Evolutionary conservation across 192 early-diverging fungal species (phyloP).

Genomic region (Backusella tuberculispora): DNA sequence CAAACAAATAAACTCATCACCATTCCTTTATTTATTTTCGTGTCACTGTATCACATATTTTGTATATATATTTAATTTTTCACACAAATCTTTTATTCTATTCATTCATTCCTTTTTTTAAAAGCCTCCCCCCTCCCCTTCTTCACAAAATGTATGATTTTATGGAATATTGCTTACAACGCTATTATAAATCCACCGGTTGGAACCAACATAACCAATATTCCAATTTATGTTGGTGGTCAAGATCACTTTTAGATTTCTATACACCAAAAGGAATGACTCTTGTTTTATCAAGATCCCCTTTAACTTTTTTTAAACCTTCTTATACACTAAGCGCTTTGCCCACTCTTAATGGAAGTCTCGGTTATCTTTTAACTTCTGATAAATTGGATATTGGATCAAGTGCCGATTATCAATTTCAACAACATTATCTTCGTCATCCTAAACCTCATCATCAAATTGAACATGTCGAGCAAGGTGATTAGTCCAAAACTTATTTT

Average conservation of each 20-base stretch:
- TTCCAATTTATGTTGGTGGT: constrained; percentile 76
- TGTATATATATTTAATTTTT: too few relatives aligned
- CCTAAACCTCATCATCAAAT: background rate
- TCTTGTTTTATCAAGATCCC: constrained; percentile 74
- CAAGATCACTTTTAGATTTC: constrained; percentile 84
- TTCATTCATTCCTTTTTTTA: too few relatives aligned
- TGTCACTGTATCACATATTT: too few relatives aligned
- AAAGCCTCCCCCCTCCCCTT: too few relatives aligned
- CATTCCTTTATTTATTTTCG: too few relatives aligned
- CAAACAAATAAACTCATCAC: too few relatives aligned
- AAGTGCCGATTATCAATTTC: constrained; percentile 52
- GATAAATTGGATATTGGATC: constrained; percentile 63
- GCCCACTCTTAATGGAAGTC: constrained; percentile 59
- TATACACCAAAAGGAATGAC: constrained; percentile 73
- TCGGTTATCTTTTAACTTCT: constrained; percentile 85
- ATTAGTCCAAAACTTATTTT: background rate
- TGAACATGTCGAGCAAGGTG: background rate
- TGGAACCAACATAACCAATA: constrained; percentile 87
- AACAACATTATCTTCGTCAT: constrained; percentile 15
- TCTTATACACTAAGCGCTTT: constrained; percentile 73
- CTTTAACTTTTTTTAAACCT: constrained; percentile 74
- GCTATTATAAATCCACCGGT: constrained; percentile 74
- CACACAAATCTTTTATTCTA: too few relatives aligned
- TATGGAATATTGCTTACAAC: constrained; percentile 79
- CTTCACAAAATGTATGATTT: constrained; percentile 83